phyloP scores from a whole-genome alignment of 345 rosid species.

The Rhodamnia rubescens region DNA sequence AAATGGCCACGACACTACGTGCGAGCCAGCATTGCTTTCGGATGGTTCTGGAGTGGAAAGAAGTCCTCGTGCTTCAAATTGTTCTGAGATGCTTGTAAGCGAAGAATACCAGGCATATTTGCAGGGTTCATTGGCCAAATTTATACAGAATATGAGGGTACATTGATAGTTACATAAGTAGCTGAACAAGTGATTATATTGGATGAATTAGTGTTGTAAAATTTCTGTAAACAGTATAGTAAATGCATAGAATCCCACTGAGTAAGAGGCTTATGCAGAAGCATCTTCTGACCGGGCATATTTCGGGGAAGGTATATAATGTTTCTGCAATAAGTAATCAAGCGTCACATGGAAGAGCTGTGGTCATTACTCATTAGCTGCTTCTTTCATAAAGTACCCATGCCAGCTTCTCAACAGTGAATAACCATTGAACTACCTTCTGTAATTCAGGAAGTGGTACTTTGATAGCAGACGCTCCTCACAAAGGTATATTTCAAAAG shows the following conservation, averaged over 20 bases:
- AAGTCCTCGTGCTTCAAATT: background rate
- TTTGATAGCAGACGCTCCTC: background rate
- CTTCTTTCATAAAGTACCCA: background rate
- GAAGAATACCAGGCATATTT: constrained; percentile 5
- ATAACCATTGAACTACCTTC: background rate
- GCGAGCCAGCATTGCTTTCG: background rate
- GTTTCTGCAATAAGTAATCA: background rate
- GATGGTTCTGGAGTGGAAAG: background rate
- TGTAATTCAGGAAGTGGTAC: background rate
- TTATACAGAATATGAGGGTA: background rate
- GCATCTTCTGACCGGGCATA: background rate
- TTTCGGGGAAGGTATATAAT: background rate
- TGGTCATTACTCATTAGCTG: background rate
- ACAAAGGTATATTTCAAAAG: background rate
- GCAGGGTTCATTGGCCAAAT: constrained; percentile 3
- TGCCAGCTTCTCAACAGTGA: background rate
- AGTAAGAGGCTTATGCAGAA: background rate
- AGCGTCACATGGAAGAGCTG: background rate
- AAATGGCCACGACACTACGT: background rate
- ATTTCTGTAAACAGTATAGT: background rate
- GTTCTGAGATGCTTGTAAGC: background rate
- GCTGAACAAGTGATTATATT: background rate
- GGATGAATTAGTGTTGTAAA: background rate
- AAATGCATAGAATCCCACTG: background rate
- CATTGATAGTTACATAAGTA: background rate